Evolutionary conservation across 2,329 filamentous ascomycete species (phyloP).

Genomic region (Aureobasidium lini): DNA sequence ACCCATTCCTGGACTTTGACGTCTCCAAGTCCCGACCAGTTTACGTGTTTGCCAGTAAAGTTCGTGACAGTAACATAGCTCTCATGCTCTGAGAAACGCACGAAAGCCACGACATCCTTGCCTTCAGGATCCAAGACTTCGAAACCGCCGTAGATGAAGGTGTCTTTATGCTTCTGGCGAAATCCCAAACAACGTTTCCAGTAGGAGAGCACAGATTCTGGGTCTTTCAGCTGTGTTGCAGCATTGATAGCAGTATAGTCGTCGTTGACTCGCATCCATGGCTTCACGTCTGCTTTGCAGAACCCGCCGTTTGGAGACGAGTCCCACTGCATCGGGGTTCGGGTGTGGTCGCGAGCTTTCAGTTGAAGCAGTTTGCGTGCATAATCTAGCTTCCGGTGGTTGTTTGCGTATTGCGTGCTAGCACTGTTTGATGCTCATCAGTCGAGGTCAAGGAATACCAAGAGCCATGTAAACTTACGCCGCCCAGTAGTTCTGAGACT

Average conservation of each 20-base stretch:
- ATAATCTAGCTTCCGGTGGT: constrained; percentile 25
- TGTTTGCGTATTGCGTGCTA: constrained; percentile 25
- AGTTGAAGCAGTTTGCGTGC: constrained; percentile 42
- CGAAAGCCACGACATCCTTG: background rate
- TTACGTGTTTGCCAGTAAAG: background rate
- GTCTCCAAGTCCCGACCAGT: background rate
- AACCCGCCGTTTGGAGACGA: constrained; percentile 55
- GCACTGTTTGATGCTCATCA: constrained; percentile 32
- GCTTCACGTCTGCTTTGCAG: constrained; percentile 43
- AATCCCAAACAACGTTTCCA: constrained; percentile 50
- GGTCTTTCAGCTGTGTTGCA: constrained; percentile 42
- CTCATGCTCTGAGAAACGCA: background rate
- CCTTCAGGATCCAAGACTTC: background rate
- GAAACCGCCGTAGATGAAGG: constrained; percentile 24
- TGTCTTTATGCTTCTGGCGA: constrained; percentile 52
- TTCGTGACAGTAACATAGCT: constrained; percentile 2
- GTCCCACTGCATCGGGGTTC: constrained; percentile 67
- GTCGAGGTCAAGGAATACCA: background rate
- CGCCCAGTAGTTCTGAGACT: constrained; percentile 22
- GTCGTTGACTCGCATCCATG: constrained; percentile 66
- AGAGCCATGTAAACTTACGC: background rate
- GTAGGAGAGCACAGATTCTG: constrained; percentile 51
- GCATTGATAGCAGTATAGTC: constrained; percentile 58
- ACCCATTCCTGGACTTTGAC: background rate
- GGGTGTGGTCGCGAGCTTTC: constrained; percentile 60